phyloP scores from a whole-genome alignment of 176 grass and related monocot species.

The Melocanna baccifera region DNA sequence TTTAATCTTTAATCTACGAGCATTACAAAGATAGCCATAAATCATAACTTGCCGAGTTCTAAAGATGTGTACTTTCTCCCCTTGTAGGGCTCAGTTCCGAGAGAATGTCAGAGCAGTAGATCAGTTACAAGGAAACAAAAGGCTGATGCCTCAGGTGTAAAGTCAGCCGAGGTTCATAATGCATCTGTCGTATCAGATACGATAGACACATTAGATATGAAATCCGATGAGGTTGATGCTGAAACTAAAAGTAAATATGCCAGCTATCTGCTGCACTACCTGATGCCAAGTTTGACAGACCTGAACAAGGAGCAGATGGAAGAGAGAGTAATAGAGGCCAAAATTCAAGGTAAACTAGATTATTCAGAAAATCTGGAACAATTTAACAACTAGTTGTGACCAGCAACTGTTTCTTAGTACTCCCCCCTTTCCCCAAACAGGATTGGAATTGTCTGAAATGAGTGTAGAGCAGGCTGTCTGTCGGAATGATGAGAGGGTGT shows the following conservation, averaged over 20 bases:
- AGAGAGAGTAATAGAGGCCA: conserved; percentile 57
- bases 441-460: conserved; percentile 35
- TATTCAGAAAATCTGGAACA: conserved; percentile 7
- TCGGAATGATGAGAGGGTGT: conserved; percentile 49
- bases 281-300: conserved; percentile 53
- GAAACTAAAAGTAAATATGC: conserved; percentile 37
- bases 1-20: not conserved
- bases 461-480: conserved; percentile 38
- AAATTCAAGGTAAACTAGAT: conserved; percentile 41
- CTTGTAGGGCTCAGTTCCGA: conserved; percentile 11
- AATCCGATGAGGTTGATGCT: not conserved
- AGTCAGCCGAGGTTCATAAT: not conserved
- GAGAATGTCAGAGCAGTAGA: not conserved
- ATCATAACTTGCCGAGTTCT: not conserved
- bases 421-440: conserved; percentile 25
- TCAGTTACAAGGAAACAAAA: not conserved
- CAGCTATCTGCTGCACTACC: conserved; percentile 52
- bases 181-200: not conserved
- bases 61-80: not conserved
- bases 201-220: conserved; percentile 7
- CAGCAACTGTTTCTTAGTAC: conserved; percentile 19
- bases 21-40: not conserved
- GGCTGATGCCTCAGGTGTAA: not conserved
- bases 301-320: conserved; percentile 52
- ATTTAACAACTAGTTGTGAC: not conserved